Percentiles rank a stretch among this genome's conserved stretches.
These are phyloP conservation scores for Kodamaea sagamina DNA, from an alignment of 805 yeast species.

Conservation along the genomic window DNA sequence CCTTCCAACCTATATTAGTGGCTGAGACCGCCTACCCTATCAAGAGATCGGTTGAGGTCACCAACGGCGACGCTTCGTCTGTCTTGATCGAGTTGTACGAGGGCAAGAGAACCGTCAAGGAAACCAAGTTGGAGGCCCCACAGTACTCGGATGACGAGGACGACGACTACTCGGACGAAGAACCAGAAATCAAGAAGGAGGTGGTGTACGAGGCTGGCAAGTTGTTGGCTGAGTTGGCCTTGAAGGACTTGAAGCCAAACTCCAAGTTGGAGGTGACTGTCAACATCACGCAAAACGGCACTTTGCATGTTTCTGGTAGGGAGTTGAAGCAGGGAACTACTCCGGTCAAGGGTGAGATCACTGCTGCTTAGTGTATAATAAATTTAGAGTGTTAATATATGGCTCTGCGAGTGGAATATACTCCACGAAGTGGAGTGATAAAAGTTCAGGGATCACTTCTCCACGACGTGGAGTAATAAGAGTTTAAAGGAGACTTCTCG, in stretches of 20 bases:
- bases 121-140: conserved; percentile 73
- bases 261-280: conserved; percentile 67
- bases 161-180: conserved; percentile 63
- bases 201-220: conserved; percentile 72
- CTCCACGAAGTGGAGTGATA: too few species aligned
- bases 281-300: conserved; percentile 65
- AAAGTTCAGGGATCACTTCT: too few species aligned
- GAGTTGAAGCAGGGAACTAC: conserved; percentile 61
- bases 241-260: conserved; percentile 67
- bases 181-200: conserved; percentile 83
- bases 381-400: conserved; percentile 5
- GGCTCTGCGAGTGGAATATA: too few species aligned
- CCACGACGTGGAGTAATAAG: too few species aligned
- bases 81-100: conserved; percentile 75
- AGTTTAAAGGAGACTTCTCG: too few species aligned
- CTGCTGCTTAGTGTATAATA: conserved; percentile 21
- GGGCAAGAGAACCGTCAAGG: conserved; percentile 81
- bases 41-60: conserved; percentile 68
- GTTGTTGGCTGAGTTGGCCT: conserved; percentile 73
- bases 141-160: conserved; percentile 56
- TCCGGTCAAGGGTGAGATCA: conserved; percentile 56
- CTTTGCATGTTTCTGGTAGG: conserved; percentile 64
- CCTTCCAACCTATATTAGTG: conserved; percentile 70
- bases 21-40: conserved; percentile 90
- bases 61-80: conserved; percentile 57